Percentiles rank a stretch among this genome's conserved stretches.
Evolutionary conservation across 192 early-diverging fungal species (phyloP).

Genomic region (Umbelopsis ramanniana): DNA sequence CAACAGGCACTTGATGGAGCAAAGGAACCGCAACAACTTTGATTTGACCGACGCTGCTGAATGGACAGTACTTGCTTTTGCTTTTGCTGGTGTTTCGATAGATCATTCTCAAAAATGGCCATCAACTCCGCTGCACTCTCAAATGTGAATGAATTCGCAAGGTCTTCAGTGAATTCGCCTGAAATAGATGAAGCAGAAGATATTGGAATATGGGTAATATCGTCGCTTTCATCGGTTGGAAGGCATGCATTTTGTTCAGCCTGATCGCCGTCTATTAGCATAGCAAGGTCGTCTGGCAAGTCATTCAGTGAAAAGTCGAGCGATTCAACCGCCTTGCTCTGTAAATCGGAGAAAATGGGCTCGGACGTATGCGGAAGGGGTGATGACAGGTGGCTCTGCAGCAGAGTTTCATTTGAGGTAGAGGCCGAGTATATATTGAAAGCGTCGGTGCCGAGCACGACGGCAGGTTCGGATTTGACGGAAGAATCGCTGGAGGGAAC

Average conservation of each 20-base stretch:
- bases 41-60: neutral
- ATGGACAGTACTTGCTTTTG: neutral
- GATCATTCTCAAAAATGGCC: neutral
- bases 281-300: neutral
- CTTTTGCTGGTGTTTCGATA: neutral
- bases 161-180: constrained; percentile 25
- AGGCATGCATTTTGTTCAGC: neutral
- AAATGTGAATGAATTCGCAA: constrained; percentile 15
- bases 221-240: neutral
- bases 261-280: neutral
- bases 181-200: constrained; percentile 11
- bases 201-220: neutral
- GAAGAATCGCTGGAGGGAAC: neutral
- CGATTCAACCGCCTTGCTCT: neutral
- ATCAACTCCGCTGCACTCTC: constrained; percentile 38
- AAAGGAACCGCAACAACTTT: constrained; percentile 16
- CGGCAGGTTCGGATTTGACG: constrained; percentile 8
- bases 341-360: neutral
- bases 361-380: neutral
- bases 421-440: neutral
- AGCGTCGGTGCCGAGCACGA: neutral
- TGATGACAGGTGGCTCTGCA: neutral
- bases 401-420: neutral
- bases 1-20: neutral
- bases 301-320: neutral